Evolutionary conservation across 306 rosid genomes (phyloP), one percentile per base, ranked within the genome.

Genomic region (Vicia sativa): DNA sequence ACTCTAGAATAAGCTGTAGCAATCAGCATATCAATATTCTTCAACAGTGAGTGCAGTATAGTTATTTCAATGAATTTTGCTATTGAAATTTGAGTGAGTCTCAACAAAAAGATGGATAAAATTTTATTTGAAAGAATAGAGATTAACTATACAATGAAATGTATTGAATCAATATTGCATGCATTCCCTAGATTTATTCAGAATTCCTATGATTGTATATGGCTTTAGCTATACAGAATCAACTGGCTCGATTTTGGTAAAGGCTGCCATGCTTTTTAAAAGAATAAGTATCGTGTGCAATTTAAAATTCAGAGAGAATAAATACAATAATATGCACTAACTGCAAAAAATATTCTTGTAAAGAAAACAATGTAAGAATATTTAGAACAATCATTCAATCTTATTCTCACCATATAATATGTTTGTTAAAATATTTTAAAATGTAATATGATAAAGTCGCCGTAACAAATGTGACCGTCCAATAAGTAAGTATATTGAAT

Each of bases 201-300:
- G 67, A 54, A 46, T 74, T 64, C 6, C 64, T 35, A 21, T 60
- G 71, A 19, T 74, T 73, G 71, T 70, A 74, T 70, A 74, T 70
- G 80, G 80, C 68, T 57, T 70, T 62, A 49, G 68, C 68, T 18
- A 57, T 69, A 68, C 61, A 58, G 67, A 71, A 74, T 72, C 58
- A 72, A 65, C 61, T 83, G 49, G 43, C 74, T 62, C 62, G 73
- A 66, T 73, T 72, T 75, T 53, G 59, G 50, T 72, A 78, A 87
- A 85, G 82, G 72, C 96, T 90, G 96, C 77, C 91, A 69, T 80
- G 82, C 91, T 85, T 85, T 84, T 78, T 31, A 67, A 66, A 84
- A 16, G 82, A 70, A 70, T 72, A 75, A 45, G 79, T 74, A 83
- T 71, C 72, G 7, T 46, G 21, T 18, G 13, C 67, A 69, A 62